Base-by-base conservation (phyloP, 371 early-diverging fungal genomes). In the Nematocida parisii region DNA sequence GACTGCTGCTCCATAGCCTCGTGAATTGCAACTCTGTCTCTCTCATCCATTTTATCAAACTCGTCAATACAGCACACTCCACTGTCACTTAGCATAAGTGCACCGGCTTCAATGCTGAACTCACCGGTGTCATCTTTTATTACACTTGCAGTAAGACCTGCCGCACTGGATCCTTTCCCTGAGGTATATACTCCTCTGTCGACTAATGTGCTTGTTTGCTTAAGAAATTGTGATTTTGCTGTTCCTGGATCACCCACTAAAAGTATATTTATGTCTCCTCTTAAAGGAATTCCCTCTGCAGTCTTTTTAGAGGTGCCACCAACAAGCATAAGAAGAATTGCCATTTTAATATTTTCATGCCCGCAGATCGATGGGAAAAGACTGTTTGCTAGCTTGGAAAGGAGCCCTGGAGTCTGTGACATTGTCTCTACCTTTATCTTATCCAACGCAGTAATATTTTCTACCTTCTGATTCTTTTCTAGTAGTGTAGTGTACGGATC, bases 1-100 rank as follows among this genome's bases (percentile, higher is more conserved):
- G 96, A 97, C 88, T 98, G 98, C 88, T 99, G 98, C 87, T 98
- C 98, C 99, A 98, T 98, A 18, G 97, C 99, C 89, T 98, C 99
- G 90, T 98, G 98, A 87, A 99, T 97, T 58, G 96, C 94, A n/a
- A 96, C 96, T 87, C 95, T 96, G 89, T 99, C 99, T 80, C 89
- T 89, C 44, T 93, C 85, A 81, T 96, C 95, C 98, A 99, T 97
- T 89, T 98, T 98, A 87, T 98, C 98, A 87, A 98, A 98, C 87
- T 98, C 99, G 87, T 98, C 98, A 83, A 99, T 99, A 80, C 94
- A 93, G 88, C 98, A 98, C 66, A 99, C 71, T 87, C 93, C 93
- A 85, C 94, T 94, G 87, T 99, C 99, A n/a, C 95, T 95, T 81
- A 99, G 89, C 95, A 98, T 95, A 61, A 99, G 89, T 9, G 99